Evolutionary conservation across 768 basidiomycete genomes (phyloP), one percentile per base, ranked within the genome.

Genomic region (Lactarius vividus): DNA sequence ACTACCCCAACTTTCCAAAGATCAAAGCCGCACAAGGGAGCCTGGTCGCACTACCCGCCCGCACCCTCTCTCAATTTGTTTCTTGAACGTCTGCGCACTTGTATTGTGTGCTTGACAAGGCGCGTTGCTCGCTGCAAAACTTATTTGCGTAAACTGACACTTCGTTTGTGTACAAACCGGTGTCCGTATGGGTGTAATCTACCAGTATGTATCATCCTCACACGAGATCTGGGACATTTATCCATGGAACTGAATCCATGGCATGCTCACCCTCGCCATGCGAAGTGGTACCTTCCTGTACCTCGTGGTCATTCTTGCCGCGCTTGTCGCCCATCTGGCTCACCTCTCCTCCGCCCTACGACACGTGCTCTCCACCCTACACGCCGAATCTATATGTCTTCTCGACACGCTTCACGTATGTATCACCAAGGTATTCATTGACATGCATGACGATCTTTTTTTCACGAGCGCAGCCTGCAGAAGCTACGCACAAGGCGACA

Each of bases 201-300:
- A 86, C 73, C 74, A 74, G 91, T 89, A 67, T 67, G 29, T 54
- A 40, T 15, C 64, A 18, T n/a, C 60, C 40, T 13, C 60, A 5
- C 29, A 23, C 15, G 10, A 37, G n/a, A 46, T 10, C 40, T 37
- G n/a, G 9, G 5, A 44, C 61, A 23, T 57, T 44, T n/a, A 61
- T 53, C 59, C 31, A n/a, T n/a, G n/a, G 31, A 39, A 53, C 57
- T 7, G 67, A 13, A 56, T 49, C 15, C 53, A 44, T 31, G 92
- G 91, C 54, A 82, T 82, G 33, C 85, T 91, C 64, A 76, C 79
- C 35, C 78, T 86, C 28, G 82, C 84, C 39, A 83, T 93, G 80
- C 88, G 88, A 72, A 82, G 84, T 0, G 89, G 87, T 20, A 86
- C 89, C 18, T 94, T 94, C 71, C 78, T 89, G 15, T 87, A 88